Evolutionary conservation across 1,284 basidiomycete genomes (phyloP), one percentile per base, ranked within the genome.

Genomic region (Coniferiporia weirii): DNA sequence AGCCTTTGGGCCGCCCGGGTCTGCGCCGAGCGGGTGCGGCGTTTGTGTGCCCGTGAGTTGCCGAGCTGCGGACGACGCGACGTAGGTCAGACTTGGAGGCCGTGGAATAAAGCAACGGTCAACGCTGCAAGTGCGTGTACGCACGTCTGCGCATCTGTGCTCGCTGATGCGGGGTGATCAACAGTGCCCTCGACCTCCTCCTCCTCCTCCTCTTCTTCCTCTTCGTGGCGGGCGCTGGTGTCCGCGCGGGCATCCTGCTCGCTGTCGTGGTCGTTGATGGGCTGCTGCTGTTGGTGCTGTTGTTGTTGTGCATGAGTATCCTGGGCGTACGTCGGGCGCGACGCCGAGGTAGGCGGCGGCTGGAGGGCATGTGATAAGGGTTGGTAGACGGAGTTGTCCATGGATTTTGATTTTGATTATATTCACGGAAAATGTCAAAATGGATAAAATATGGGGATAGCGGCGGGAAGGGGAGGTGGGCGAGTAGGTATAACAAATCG

Each of bases 351-450:
- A 46, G 70, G 64, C 57, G 81, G 82, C 1, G 83, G 85, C 69
- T 87, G 75, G 52, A 90, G 76, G 52, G 87, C 88, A 75, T 88
- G 84, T 61, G 87, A 90, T 66, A 90, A 78, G 47, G 87, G 84
- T 64, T 88, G 86, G 73, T 89, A 89, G 43, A 62, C 57, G 56
- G 61, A 54, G 57, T 53, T 56, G 57, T 62, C 61, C 61, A 62
- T 62, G 19, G 36, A 15, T 50, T 36, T 56, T 36, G 35, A n/a
- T n/a, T 52, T 27, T 9, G 9, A 57, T 52, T 56, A 48, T 36
- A 36, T 56, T 40, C 54, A 12, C 32, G 36, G 22, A 54, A 56
- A 56, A 48, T 56, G 54, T 46, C 22, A 44, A 54, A 54, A 54
- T 45, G 43, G 45, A 56, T 56, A 56, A 56, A 56, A 56, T 56